Percentiles rank a stretch among this genome's conserved stretches.
Evolutionary conservation across 2,329 filamentous ascomycete genomes (phyloP).

Genomic region (Aspergillus sp.): DNA sequence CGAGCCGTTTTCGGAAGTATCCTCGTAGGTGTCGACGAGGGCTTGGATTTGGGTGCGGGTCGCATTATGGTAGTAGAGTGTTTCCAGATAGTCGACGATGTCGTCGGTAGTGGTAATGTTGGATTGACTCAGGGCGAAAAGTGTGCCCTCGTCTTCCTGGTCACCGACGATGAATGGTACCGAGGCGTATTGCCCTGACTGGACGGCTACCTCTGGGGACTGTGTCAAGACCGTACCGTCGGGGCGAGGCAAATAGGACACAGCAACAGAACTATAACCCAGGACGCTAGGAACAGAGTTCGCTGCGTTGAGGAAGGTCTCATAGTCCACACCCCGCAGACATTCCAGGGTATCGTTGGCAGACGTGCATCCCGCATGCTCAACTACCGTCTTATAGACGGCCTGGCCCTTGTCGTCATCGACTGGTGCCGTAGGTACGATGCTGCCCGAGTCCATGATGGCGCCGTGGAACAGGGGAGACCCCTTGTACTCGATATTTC

Average conservation of each 20-base stretch:
- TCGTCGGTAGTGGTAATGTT: constrained; percentile 57
- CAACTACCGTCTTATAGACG: constrained; percentile 43
- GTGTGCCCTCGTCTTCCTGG: constrained; percentile 71
- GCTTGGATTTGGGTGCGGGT: constrained; percentile 43
- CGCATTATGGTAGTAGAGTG: constrained; percentile 53
- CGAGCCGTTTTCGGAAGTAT: constrained; percentile 51
- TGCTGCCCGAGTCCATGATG: constrained; percentile 68
- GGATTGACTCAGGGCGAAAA: constrained; percentile 61
- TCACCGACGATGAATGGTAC: constrained; percentile 62
- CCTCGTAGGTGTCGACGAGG: constrained; percentile 56
- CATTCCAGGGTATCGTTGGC: constrained; percentile 40
- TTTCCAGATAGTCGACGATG: constrained; percentile 54
- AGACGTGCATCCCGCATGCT: constrained; percentile 38
- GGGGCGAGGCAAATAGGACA: constrained; percentile 67
- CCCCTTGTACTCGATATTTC: constrained; percentile 65
- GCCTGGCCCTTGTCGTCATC: constrained; percentile 59
- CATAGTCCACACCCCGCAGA: constrained; percentile 41
- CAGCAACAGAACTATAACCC: constrained; percentile 58
- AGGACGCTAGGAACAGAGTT: constrained; percentile 63
- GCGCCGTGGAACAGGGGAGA: constrained; percentile 64
- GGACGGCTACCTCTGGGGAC: constrained; percentile 54
- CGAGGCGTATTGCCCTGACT: constrained; percentile 47
- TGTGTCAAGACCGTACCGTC: constrained; percentile 56
- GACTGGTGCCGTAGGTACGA: constrained; percentile 54
- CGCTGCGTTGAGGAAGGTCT: constrained; percentile 50